Conservation (phyloP, 768 basidiomycete genomes). For the Suillus clintonianus region DNA sequence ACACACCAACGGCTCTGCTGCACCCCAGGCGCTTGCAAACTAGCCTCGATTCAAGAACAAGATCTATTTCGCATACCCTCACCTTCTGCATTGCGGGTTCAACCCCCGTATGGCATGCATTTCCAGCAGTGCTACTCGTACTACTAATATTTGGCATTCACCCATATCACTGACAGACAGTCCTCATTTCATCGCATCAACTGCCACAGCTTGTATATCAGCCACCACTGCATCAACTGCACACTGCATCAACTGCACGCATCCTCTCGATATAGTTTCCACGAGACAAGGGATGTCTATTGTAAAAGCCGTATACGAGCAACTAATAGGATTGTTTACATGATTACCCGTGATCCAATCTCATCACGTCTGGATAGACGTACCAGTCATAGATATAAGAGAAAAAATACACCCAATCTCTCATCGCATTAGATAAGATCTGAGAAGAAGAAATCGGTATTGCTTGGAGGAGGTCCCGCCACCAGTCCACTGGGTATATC, state of each 20-base stretch:
- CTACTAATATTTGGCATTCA: constrained; percentile 7
- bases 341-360: constrained; percentile 14
- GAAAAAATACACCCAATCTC: constrained; percentile 11
- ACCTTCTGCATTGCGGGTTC: constrained; percentile 67
- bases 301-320: constrained; percentile 22
- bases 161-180: constrained; percentile 25
- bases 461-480: constrained; percentile 77
- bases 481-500: constrained; percentile 82
- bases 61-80: constrained; percentile 31
- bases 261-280: constrained; percentile 18
- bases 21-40: constrained; percentile 41
- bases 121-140: constrained; percentile 10
- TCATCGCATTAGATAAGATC: constrained; percentile 44
- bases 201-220: constrained; percentile 25
- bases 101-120: constrained; percentile 67
- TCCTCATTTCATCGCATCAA: constrained; percentile 21
- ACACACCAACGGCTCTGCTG: constrained; percentile 34
- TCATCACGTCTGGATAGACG: constrained; percentile 13
- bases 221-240: constrained; percentile 60
- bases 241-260: constrained; percentile 66
- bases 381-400: constrained; percentile 8
- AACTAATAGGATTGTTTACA: constrained; percentile 24
- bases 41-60: constrained; percentile 16
- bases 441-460: constrained; percentile 86
- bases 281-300: constrained; percentile 16